These are phyloP conservation scores for Phytophthora chlamydospora DNA, from an alignment of 352 stramenopile genomes.

Conservation along the genomic window DNA sequence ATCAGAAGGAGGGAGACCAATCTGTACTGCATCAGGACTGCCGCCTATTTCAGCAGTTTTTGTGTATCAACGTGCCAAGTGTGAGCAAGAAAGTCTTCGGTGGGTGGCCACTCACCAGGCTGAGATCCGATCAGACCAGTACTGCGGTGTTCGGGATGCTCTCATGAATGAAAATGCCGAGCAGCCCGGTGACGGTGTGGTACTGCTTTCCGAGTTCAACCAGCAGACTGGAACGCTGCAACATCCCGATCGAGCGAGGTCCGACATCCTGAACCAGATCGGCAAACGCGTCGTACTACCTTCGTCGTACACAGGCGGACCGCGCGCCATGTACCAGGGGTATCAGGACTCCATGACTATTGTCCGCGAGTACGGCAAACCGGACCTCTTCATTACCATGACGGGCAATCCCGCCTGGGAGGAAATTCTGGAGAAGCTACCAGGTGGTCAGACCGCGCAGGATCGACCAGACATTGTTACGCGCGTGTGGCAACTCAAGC, in stretches of 20 bases:
- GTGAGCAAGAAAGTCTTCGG: conserved; percentile 2
- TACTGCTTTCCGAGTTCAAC: too few relatives aligned
- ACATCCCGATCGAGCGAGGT: too few relatives aligned
- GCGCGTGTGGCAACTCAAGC: conserved; percentile 30
- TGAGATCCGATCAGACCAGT: too few relatives aligned
- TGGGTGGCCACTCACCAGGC: too few relatives aligned
- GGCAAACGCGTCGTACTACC: background rate
- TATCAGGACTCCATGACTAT: conserved; percentile 51
- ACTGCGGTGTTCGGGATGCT: too few relatives aligned
- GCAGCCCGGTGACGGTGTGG: too few relatives aligned
- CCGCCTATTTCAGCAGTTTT: conserved; percentile 6
- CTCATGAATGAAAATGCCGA: too few relatives aligned
- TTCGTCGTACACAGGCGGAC: background rate
- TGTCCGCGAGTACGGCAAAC: conserved; percentile 37
- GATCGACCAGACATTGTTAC: conserved; percentile 28
- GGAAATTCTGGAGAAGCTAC: conserved; percentile 38
- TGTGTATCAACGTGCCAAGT: conserved; percentile 14
- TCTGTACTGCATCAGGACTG: background rate
- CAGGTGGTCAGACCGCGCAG: conserved; percentile 5
- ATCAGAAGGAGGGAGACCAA: background rate
- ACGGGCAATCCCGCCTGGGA: conserved; percentile 56
- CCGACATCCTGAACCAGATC: too few relatives aligned
- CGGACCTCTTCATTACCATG: conserved; percentile 58
- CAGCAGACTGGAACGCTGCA: too few relatives aligned
- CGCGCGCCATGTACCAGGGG: conserved; percentile 19